These are phyloP conservation scores for Scenedesmus sp. DNA, from an alignment of 163 green algal genomes.

Conservation along the genomic window DNA sequence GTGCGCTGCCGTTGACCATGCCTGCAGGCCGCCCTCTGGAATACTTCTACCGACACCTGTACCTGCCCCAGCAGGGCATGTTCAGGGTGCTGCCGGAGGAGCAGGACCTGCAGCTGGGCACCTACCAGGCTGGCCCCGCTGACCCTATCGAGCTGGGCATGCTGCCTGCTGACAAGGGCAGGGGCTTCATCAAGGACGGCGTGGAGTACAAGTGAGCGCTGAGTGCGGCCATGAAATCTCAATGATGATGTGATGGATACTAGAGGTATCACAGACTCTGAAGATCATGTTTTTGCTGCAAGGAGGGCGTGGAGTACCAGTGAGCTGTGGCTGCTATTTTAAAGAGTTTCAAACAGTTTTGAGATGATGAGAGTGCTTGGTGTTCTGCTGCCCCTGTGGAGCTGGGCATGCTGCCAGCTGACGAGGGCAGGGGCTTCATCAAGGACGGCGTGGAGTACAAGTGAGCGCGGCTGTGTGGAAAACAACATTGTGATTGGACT, in stretches of 20 bases:
- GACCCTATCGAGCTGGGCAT: conserved; percentile 44
- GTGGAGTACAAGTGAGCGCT: conserved; percentile 70
- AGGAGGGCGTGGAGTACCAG: too few species aligned
- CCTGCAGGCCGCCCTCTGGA: conserved; percentile 56
- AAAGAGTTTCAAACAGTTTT: too few species aligned
- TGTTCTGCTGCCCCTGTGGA: conserved; percentile 24
- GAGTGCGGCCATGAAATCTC: too few species aligned
- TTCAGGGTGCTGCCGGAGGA: conserved; percentile 81
- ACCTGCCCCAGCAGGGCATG: conserved; percentile 88
- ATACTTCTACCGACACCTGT: conserved; percentile 87
- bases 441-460: conserved; percentile 77
- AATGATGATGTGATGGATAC: too few species aligned
- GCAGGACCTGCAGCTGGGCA: conserved; percentile 70
- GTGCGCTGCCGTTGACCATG: too few species aligned
- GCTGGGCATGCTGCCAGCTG: conserved; percentile 43
- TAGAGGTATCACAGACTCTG: too few species aligned
- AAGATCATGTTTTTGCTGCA: too few species aligned
- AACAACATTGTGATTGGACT: too few species aligned
- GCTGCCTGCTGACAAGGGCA: conserved; percentile 20
- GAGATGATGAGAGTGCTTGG: too few species aligned
- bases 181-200: conserved; percentile 78
- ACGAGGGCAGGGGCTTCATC: conserved; percentile 64
- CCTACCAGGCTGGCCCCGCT: conserved; percentile 47
- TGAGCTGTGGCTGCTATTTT: too few species aligned
- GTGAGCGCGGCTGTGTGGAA: too few species aligned